Conservation (phyloP, 2,329 filamentous ascomycete genomes). For the Ilyonectria mors-panacis region DNA sequence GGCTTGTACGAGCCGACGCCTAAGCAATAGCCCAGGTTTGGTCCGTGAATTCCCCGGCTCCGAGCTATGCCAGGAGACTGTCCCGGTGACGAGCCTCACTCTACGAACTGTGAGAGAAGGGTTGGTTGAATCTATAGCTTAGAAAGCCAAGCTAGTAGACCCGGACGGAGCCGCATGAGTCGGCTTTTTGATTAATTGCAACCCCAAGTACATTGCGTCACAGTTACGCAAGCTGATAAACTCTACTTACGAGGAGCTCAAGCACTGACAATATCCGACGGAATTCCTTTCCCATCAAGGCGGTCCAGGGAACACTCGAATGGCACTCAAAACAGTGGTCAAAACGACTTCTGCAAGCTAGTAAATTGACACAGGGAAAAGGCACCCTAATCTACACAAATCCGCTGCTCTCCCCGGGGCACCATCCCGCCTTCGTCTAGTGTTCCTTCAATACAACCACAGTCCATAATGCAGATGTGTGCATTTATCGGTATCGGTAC, state of each 20-base stretch:
- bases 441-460: constrained; percentile 46
- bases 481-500: constrained; percentile 80
- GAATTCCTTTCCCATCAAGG: neutral
- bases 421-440: constrained; percentile 42
- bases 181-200: neutral
- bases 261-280: neutral
- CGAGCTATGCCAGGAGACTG: neutral
- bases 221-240: neutral
- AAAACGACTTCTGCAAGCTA: constrained; percentile 50
- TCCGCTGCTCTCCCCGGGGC: constrained; percentile 43
- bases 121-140: neutral
- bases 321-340: constrained; percentile 29
- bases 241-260: neutral
- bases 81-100: neutral
- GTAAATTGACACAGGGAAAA: constrained; percentile 55
- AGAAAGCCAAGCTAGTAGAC: constrained; percentile 5
- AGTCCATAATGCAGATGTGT: constrained; percentile 28
- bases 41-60: neutral
- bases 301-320: neutral
- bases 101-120: neutral
- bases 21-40: neutral
- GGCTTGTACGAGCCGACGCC: neutral
- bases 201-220: neutral
- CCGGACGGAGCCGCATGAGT: constrained; percentile 7
- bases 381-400: constrained; percentile 61